Evolutionary conservation across 805 yeast genomes (phyloP).

Genomic region (Wickerhamomyces bovis): DNA sequence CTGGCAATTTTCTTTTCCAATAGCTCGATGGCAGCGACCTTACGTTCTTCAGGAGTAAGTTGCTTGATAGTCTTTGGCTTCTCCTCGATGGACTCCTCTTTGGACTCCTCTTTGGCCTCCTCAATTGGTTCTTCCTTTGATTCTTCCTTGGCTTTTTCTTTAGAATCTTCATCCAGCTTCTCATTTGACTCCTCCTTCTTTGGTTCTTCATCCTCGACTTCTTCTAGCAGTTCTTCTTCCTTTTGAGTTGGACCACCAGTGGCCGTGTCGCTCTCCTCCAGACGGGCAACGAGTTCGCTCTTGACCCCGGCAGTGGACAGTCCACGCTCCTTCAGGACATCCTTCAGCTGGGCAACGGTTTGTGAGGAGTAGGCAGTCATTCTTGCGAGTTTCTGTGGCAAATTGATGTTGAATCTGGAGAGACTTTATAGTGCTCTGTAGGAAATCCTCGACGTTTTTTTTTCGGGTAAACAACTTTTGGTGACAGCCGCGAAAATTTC

Average conservation of each 20-base stretch:
- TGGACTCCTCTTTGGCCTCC: conserved; percentile 20
- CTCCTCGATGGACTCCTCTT: conserved; percentile 9
- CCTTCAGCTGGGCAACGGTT: conserved; percentile 83
- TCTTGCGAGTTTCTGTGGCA: background rate
- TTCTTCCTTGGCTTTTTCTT: conserved; percentile 9
- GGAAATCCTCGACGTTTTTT: background rate
- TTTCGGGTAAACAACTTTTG: too few species aligned
- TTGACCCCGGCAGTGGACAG: conserved; percentile 74
- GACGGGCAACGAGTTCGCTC: conserved; percentile 63
- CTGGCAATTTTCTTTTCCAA: conserved; percentile 63
- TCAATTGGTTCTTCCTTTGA: conserved; percentile 8
- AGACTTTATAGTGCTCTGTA: too few species aligned
- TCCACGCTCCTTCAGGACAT: conserved; percentile 58
- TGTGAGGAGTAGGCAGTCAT: conserved; percentile 42
- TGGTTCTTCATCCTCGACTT: background rate
- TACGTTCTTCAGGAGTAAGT: conserved; percentile 63
- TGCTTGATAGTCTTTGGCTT: conserved; percentile 27
- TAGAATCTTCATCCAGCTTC: conserved; percentile 1
- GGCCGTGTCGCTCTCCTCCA: conserved; percentile 37
- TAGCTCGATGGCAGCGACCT: conserved; percentile 59
- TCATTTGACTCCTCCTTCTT: background rate
- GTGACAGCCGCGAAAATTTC: background rate
- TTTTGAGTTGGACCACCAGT: background rate
- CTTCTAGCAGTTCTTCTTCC: conserved; percentile 6
- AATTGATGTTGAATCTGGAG: too few species aligned